Evolutionary conservation across 352 stramenopile genomes (phyloP), one percentile per base, ranked within the genome.

Genomic region (Phytopythium boreale): DNA sequence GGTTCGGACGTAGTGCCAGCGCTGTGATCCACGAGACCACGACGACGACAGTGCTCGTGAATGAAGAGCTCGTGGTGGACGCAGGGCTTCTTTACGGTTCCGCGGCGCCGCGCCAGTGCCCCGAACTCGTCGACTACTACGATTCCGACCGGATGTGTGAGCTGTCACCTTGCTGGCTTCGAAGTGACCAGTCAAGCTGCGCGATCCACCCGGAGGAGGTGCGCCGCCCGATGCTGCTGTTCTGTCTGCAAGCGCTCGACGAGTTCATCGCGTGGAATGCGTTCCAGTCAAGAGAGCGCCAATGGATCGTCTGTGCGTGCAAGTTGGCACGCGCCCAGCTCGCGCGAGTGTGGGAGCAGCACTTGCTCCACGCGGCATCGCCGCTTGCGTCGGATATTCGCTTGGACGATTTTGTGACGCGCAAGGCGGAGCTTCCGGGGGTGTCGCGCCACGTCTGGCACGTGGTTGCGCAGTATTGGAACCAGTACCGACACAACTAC

Each of bases 211-310:
- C 19, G 0, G 58, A 70, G 7, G n/a, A 61, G 1, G 71, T 84
- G 17, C 62, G 47, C 27, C 71, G 81, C 22, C 84, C 87, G 2
- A 87, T 90, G 70, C 58, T 95, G 59, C 67, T 92, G 14, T 92
- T 93, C 57, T 89, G 77, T 37, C 66, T 93, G 17, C 84, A 93
- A 64, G 77, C 71, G 27, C 59, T 93, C 27, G 82, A 95, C 66
- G 78, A 93, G 62, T 91, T 88, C 60, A 78, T 95, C 46, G 70
- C 76, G 2, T 70, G 61, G 22, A 68, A 73, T 50, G 62, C 68
- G 58, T 72, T 74, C 59, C 61, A 71, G 44, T 66, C 44, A 0
- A 62, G 72, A 17, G 71, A 80, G 6, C 49, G 67, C 6, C 24
- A 41, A 4, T 90, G 80, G 62, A 66, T 81, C 53, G 63, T 88